Base-by-base conservation (phyloP, 1,284 basidiomycete genomes). In the Irpex rosettiformis region DNA sequence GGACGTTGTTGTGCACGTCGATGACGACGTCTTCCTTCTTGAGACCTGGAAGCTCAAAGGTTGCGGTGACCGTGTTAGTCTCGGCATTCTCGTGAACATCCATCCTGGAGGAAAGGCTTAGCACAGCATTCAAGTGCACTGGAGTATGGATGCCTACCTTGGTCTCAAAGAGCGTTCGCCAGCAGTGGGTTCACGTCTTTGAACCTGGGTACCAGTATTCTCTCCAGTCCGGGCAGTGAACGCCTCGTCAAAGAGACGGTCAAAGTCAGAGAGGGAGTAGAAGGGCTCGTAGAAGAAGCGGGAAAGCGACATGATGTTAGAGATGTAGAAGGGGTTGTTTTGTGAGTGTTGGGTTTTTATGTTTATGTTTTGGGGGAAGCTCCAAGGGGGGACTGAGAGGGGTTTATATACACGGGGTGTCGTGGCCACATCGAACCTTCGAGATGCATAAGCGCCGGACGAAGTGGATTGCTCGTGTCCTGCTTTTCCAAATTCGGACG, bases 171-270 rank as follows among this genome's bases (percentile, higher is more conserved):
- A 49, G 33, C 58, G 48, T 30, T 51, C 37, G 64, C 42, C 45
- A 54, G 10, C 3, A 18, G 8, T 3, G n/a, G 8, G 13, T 21
- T 13, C 52, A 56, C 59, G 65, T 37, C 52, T 55, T 53, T 61
- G 60, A 24, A 65, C 48, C 57, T 65, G 58, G 58, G 29, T 45
- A 43, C 54, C 43, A 24, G 43, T 21, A 22, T 49, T 58, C 24
- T 27, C 49, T 33, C n/a, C 24, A 21, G 63, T 68, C 60, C 61
- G 66, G 54, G 75, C 60, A 25, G 64, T 68, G 58, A 80, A 70
- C 2, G 76, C 73, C 29, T 82, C 76, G 62, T 82, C 79, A 54
- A 83, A 73, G 65, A 82, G 70, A 61, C 77, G 77, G 37, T 81
- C 79, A 49, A 82, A 76, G 62, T 80, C 77, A 52, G 67, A 63